Base-by-base conservation (phyloP, 345 rosid genomes). In the Diplotaxis tenuifolia region DNA sequence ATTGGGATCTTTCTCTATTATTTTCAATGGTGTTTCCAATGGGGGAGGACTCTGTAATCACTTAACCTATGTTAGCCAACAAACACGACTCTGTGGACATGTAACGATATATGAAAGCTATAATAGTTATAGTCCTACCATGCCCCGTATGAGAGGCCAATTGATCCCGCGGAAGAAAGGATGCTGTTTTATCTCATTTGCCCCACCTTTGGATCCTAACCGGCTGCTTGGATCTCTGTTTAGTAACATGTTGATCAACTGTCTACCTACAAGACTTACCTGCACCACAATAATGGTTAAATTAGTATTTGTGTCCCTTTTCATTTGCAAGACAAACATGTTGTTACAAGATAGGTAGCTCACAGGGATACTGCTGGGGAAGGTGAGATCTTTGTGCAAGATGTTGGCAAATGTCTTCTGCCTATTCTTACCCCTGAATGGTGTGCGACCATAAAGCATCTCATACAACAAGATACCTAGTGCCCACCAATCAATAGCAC, bases 401-500 rank as follows among this genome's bases (percentile, higher is more conserved):
- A 95, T 87, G 85, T 95, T 95, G 76, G 88, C 83, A 82, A 92
- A 95, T 59, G 97, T 92, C 89, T 83, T 95, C 70, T 88, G 97
- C 83, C 99, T 87, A 67, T 95, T 95, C 84, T 95, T 95, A 20
- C 99, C 97, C 74, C 97, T 83, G 80, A 91, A 95, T 65, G 99
- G 96, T 16, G 97, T 95, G 6, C 97, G 96, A 9, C 97, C 99
- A 14, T 91, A 95, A 47, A 95, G 84, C 97, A 95, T 95, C 86
- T 95, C 99, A 62, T 95, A 91, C 84, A 95, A 74, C 78, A 95
- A 79, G 61, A 91, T 86, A 64, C 99, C 99, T 95, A 95, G 81
- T 65, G 99, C 88, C 99, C 97, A 92, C 96, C 97, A 92, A 79
- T 95, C 97, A 58, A 95, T 87, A 56, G 92, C 90, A 54, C 97